Base-by-base conservation (phyloP, 495 filamentous ascomycete genomes). In the Rhizodiscina lignyota region DNA sequence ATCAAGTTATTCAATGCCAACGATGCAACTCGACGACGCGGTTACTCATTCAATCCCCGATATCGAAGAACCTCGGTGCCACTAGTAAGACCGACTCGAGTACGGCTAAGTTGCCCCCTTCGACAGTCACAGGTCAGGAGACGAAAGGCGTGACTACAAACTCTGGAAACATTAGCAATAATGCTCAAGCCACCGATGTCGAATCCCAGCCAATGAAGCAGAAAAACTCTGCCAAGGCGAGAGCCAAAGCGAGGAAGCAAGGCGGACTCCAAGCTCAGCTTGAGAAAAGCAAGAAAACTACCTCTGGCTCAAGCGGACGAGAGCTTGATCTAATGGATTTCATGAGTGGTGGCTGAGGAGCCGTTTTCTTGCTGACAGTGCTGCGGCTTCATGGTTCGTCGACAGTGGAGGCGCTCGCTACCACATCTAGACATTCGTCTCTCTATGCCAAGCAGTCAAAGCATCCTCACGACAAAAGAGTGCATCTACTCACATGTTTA, bases 291-390 rank as follows among this genome's bases (percentile, higher is more conserved):
- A 62, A 63, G 45, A 51, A 49, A 15, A 41, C 51, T 1, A 48
- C 53, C 36, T 17, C 50, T 39, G 13, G 42, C 42, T 19, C 27
- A 37, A n/a, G n/a, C n/a, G 19, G 53, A 51, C 2, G 62, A 32
- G 56, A 55, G 17, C 52, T 76, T 3, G 64, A 69, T 51, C 54
- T 74, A 4, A 60, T 74, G 54, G 70, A 74, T 44, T 64, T 77
- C 35, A 60, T 77, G 43, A 64, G 71, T 40, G 43, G 13, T 27
- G 13, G 24, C 6, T 27, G 24, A 27, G 13, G 13, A 27, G 13
- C 13, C 24, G 6, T 6, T 27, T 13, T 6, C 24, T 8, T 27
- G 6, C 24, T 8, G 8, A 27, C 24, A 27, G 8, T 27, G 6
- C 24, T 27, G 8, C 24, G 24, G 24, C 24, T 13, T 27, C 6